phyloP scores from a whole-genome alignment of 179 eudicot species.

The Silene noctiflora region DNA sequence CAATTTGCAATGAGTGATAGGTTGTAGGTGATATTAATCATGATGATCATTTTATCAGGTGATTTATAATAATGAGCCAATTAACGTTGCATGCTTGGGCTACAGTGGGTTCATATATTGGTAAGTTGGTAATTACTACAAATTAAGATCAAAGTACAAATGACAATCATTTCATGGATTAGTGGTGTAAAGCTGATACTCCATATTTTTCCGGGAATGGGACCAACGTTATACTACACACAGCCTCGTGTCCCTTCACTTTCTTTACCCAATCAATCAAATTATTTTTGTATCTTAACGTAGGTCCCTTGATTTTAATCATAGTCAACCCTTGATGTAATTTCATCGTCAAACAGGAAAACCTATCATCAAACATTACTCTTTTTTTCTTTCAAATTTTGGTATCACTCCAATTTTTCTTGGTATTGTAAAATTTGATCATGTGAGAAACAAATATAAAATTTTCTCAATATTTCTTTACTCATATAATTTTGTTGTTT shows the following conservation, averaged over 20 bases:
- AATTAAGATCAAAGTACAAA: constrained; percentile 22
- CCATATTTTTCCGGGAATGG: constrained; percentile 25
- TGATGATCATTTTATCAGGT: too few relatives aligned
- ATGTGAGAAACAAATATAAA: too few relatives aligned
- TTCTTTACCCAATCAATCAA: constrained; percentile 20
- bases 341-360: constrained; percentile 3
- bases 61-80: too few relatives aligned
- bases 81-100: constrained; percentile 1
- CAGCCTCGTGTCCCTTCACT: constrained; percentile 23
- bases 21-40: too few relatives aligned
- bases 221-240: constrained; percentile 27
- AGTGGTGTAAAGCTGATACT: constrained; percentile 23
- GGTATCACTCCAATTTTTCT: too few relatives aligned
- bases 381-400: too few relatives aligned
- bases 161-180: constrained; percentile 24
- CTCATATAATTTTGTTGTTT: too few relatives aligned
- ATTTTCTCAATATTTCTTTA: too few relatives aligned
- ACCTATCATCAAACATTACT: too few relatives aligned
- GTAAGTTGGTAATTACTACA: background rate
- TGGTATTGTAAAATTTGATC: too few relatives aligned
- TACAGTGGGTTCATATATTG: background rate
- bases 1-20: too few relatives aligned
- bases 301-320: constrained; percentile 23
- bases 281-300: constrained; percentile 18
- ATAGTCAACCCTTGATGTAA: constrained; percentile 32